These are phyloP conservation scores for Calcarisporium arbuscula DNA, from an alignment of 2,329 filamentous ascomycete species.

Conservation along the genomic window DNA sequence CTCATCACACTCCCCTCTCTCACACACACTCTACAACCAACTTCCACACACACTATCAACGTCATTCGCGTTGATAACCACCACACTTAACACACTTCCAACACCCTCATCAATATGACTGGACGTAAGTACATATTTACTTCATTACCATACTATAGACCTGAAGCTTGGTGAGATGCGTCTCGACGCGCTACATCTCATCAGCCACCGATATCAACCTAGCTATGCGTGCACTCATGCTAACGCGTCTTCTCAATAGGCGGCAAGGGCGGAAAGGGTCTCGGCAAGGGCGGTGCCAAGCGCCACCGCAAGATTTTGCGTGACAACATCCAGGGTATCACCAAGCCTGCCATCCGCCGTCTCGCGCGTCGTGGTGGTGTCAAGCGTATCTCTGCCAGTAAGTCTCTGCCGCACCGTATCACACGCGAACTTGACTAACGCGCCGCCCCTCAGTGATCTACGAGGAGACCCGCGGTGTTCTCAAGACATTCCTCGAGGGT, in stretches of 20 bases:
- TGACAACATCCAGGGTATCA: slow-evolving; percentile 99
- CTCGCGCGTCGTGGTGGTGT: slow-evolving; percentile 98
- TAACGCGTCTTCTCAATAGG: slow-evolving; percentile 50
- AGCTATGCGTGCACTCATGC: too few relatives aligned
- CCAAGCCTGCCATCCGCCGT: slow-evolving; percentile 97
- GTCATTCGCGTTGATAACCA: slow-evolving; percentile 18
- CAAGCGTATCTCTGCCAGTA: slow-evolving; percentile 98
- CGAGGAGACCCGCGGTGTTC: slow-evolving; percentile 70
- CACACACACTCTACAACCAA: slow-evolving; percentile 14
- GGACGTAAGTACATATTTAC: slow-evolving; percentile 55
- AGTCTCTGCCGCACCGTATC: slow-evolving; percentile 23
- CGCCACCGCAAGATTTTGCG: slow-evolving; percentile 98
- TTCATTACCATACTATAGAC: too few relatives aligned
- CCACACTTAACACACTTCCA: slow-evolving; percentile 15
- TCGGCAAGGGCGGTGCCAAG: slow-evolving; percentile 98
- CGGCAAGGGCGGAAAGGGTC: slow-evolving; percentile 94
- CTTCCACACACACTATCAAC: slow-evolving; percentile 5
- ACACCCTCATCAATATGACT: slow-evolving; percentile 55
- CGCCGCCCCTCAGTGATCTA: slow-evolving; percentile 52
- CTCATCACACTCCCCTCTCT: slow-evolving; percentile 17
- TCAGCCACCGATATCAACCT: too few relatives aligned
- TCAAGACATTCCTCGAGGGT: slow-evolving; percentile 72
- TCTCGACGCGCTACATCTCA: neutral
- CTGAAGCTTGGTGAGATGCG: slow-evolving; percentile 1
- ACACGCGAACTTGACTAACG: slow-evolving; percentile 10